Percentiles rank a stretch among this genome's conserved stretches.
Evolutionary conservation across 2,329 filamentous ascomycete genomes (phyloP).

Genomic region (Rhinocladiella mackenziei): DNA sequence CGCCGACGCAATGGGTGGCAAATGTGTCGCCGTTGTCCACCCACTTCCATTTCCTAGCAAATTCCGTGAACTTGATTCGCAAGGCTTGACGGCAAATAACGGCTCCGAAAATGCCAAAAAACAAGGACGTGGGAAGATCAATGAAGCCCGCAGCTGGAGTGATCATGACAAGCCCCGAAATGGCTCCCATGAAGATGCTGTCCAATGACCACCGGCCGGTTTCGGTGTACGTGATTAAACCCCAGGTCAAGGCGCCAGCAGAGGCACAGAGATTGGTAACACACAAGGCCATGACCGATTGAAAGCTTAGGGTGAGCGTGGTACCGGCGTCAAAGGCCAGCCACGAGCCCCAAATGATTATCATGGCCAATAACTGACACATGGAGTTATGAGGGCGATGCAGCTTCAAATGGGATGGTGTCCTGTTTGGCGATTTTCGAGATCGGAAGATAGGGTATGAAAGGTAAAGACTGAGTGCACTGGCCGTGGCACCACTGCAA

Average conservation of each 20-base stretch:
- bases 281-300: slow-evolving; percentile 49
- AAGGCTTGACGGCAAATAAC: slow-evolving; percentile 50
- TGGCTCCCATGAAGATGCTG: slow-evolving; percentile 51
- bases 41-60: slow-evolving; percentile 48
- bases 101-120: slow-evolving; percentile 48
- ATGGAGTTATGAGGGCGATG: slow-evolving; percentile 49
- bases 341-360: slow-evolving; percentile 52
- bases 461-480: slow-evolving; percentile 45
- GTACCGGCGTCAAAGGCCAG: slow-evolving; percentile 51
- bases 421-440: slow-evolving; percentile 42
- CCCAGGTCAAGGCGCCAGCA: slow-evolving; percentile 47
- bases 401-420: slow-evolving; percentile 43
- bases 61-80: slow-evolving; percentile 50
- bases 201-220: slow-evolving; percentile 47
- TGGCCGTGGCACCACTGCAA: slow-evolving; percentile 56
- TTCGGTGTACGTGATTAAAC: slow-evolving; percentile 43
- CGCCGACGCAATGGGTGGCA: slow-evolving; percentile 53
- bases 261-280: slow-evolving; percentile 50
- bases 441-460: slow-evolving; percentile 49
- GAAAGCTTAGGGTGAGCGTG: slow-evolving; percentile 48
- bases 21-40: slow-evolving; percentile 56
- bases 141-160: slow-evolving; percentile 50
- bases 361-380: slow-evolving; percentile 46
- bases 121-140: slow-evolving; percentile 48
- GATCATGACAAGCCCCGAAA: slow-evolving; percentile 52